Conservation (phyloP, 2,329 filamentous ascomycete genomes). For the Fusarium sterilihyphosum region DNA sequence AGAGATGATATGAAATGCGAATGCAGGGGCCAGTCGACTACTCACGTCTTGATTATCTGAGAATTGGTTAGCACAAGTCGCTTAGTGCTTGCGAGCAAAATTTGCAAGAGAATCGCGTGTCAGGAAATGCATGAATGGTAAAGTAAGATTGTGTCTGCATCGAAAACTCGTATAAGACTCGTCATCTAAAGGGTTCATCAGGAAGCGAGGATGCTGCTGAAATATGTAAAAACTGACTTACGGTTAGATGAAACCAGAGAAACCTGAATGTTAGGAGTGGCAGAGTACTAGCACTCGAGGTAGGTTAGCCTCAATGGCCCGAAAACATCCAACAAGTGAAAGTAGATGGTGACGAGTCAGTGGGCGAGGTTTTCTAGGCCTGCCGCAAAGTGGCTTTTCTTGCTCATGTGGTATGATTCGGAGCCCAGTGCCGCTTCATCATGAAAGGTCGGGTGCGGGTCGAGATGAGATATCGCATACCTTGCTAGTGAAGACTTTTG, state of each 20-base stretch:
- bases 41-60: constrained; percentile 38
- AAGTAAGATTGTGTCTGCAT: constrained; percentile 73
- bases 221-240: constrained; percentile 28
- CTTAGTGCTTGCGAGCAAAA: constrained; percentile 9
- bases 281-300: constrained; percentile 29
- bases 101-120: constrained; percentile 38
- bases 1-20: constrained; percentile 36
- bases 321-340: constrained; percentile 8
- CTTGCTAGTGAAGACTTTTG: constrained; percentile 43
- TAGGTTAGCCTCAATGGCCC: constrained; percentile 36
- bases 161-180: constrained; percentile 80
- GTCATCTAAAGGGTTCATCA: constrained; percentile 70
- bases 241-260: not conserved
- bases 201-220: constrained; percentile 42
- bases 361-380: constrained; percentile 99
- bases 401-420: constrained; percentile 76
- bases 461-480: constrained; percentile 43
- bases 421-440: constrained; percentile 99
- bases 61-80: constrained; percentile 34
- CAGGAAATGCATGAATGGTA: constrained; percentile 78
- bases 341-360: constrained; percentile 66
- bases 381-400: constrained; percentile 92
- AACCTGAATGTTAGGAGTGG: too few relatives aligned
- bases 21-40: constrained; percentile 21
- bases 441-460: constrained; percentile 54